phyloP scores from a whole-genome alignment of 225 moss, liverwort and hornwort species.

The Marchantia paleacea region DNA sequence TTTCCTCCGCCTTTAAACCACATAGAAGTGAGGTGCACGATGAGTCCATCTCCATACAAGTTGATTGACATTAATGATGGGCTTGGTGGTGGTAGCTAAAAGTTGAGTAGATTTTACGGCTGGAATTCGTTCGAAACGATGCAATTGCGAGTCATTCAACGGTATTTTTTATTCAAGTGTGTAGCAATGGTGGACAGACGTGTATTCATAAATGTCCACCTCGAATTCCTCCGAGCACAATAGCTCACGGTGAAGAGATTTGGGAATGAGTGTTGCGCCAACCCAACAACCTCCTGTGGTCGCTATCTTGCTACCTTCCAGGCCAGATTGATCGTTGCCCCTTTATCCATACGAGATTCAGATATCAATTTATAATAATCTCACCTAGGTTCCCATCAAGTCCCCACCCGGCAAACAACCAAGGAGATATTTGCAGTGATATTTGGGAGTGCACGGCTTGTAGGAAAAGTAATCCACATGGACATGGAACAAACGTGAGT shows the following conservation, averaged over 20 bases:
- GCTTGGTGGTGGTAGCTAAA: neutral
- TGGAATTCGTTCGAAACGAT: neutral
- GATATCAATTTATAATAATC: too few species aligned
- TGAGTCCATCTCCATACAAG: too few species aligned
- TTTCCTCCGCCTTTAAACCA: too few species aligned
- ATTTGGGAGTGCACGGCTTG: neutral
- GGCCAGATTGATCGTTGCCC: neutral
- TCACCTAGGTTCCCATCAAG: neutral
- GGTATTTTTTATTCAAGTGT: neutral
- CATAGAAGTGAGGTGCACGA: too few species aligned
- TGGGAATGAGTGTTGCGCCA: neutral
- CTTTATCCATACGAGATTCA: too few species aligned
- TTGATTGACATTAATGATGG: too few species aligned
- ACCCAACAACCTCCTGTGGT: neutral
- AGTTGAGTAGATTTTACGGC: neutral
- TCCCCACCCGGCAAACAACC: neutral
- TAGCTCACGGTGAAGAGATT: too few species aligned
- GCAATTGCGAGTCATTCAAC: neutral
- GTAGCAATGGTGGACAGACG: too few species aligned
- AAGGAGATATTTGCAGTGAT: neutral
- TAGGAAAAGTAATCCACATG: neutral
- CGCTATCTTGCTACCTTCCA: neutral
- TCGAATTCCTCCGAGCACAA: too few species aligned
- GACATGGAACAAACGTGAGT: neutral
- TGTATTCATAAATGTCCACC: neutral